Percentiles rank a stretch among this genome's conserved stretches.
phyloP scores from a whole-genome alignment of 2,329 filamentous ascomycete species.

The Fusarium paranaense region DNA sequence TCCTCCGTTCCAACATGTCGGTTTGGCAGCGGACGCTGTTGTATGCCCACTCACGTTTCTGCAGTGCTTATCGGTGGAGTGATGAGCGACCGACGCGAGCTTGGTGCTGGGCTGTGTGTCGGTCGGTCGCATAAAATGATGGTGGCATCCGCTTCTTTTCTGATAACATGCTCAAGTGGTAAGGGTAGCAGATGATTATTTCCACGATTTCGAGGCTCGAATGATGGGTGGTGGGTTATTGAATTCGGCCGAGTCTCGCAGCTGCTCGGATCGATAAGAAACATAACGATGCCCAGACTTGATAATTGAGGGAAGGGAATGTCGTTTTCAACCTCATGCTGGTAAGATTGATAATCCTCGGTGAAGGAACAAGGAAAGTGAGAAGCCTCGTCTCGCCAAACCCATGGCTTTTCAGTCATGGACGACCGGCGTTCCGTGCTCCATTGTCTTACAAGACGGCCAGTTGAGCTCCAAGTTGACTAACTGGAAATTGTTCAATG shows the following conservation, averaged over 20 bases:
- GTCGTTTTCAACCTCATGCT: neutral
- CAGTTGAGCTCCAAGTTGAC: neutral
- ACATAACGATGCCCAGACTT: neutral
- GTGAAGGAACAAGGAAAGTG: neutral
- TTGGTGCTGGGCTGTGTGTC: neutral
- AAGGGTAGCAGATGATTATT: neutral
- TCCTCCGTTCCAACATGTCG: neutral
- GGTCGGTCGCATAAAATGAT: neutral
- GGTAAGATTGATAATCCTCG: neutral
- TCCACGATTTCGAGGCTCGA: neutral
- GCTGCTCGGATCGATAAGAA: neutral
- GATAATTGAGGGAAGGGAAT: neutral
- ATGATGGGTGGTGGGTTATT: neutral
- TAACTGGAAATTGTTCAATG: neutral
- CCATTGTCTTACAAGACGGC: neutral
- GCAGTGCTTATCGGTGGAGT: neutral
- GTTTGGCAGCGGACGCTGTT: neutral
- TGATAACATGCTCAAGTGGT: neutral
- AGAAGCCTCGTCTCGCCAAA: neutral
- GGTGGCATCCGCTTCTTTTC: neutral
- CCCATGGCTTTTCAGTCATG: neutral
- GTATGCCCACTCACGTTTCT: neutral
- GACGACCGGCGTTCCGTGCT: neutral
- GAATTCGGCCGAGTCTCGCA: neutral
- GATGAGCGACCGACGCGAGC: conserved; percentile 3